A percentile compares a stretch with the other conserved stretches of the same genome.
These are phyloP conservation scores for Penicillium digitatum DNA, from an alignment of 2,329 filamentous ascomycete species.

Conservation along the genomic window DNA sequence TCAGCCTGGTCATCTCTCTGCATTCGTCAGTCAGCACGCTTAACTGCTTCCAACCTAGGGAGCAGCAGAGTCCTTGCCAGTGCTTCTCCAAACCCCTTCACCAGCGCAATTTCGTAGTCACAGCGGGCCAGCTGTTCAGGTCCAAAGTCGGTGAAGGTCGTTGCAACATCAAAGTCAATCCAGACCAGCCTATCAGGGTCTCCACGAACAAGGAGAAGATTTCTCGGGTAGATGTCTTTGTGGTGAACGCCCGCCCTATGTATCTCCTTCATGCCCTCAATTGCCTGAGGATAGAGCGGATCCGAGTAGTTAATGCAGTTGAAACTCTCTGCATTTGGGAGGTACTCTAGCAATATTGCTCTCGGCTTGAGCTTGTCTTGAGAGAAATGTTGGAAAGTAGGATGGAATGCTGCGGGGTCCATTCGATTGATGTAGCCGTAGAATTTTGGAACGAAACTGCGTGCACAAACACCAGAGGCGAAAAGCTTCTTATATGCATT, in stretches of 20 bases:
- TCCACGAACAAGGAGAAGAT: constrained; percentile 18
- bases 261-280: constrained; percentile 21
- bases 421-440: constrained; percentile 23
- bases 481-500: constrained; percentile 22
- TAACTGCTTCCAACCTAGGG: not conserved
- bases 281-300: constrained; percentile 9
- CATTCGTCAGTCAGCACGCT: constrained; percentile 6
- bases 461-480: constrained; percentile 14
- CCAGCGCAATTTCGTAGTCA: constrained; percentile 16
- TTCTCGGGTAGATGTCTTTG: constrained; percentile 19
- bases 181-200: constrained; percentile 19
- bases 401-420: constrained; percentile 16
- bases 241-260: constrained; percentile 19
- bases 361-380: constrained; percentile 15
- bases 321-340: constrained; percentile 13
- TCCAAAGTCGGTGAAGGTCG: constrained; percentile 14
- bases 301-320: constrained; percentile 23
- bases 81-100: constrained; percentile 12
- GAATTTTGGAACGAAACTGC: constrained; percentile 22
- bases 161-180: constrained; percentile 27
- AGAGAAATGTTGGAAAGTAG: constrained; percentile 17
- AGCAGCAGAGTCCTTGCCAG: constrained; percentile 8
- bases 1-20: constrained; percentile 19
- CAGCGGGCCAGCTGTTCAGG: constrained; percentile 4
- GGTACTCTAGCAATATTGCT: constrained; percentile 19